Percentiles rank a stretch among this genome's conserved stretches.
These are phyloP conservation scores for Bidens hawaiensis DNA, from an alignment of 140 eudicot genomes.

Conservation along the genomic window DNA sequence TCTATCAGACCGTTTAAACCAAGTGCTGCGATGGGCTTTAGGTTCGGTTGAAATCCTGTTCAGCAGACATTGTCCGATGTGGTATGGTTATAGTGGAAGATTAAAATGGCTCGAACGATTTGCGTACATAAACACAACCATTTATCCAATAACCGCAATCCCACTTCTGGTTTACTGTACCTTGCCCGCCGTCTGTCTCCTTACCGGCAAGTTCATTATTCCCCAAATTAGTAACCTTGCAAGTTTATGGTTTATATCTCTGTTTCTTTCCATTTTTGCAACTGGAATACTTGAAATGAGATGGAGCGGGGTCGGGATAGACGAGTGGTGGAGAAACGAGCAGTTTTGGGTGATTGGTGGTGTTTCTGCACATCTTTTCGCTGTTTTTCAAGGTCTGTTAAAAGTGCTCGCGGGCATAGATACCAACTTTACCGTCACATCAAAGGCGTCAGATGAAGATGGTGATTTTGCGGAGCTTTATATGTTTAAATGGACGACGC, in stretches of 20 bases:
- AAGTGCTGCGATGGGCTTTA: constrained; percentile 91
- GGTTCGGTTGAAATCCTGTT: constrained; percentile 84
- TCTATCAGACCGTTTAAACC: constrained; percentile 82
- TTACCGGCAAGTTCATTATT: constrained; percentile 81
- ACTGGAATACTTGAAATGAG: constrained; percentile 83
- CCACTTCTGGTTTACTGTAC: constrained; percentile 74
- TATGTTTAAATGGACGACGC: constrained; percentile 82
- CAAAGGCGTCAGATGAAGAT: constrained; percentile 79
- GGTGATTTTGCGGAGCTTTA: constrained; percentile 78
- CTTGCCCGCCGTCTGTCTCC: constrained; percentile 83
- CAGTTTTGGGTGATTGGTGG: constrained; percentile 94
- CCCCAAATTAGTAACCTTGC: constrained; percentile 85
- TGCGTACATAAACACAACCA: constrained; percentile 77
- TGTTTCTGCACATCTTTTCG: constrained; percentile 72
- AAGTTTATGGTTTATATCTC: constrained; percentile 73
- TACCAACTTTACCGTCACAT: constrained; percentile 79
- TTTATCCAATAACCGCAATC: constrained; percentile 69
- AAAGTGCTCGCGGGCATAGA: constrained; percentile 85
- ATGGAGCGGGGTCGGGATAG: constrained; percentile 90
- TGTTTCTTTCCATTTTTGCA: constrained; percentile 75
- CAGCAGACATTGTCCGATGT: constrained; percentile 84
- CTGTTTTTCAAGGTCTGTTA: constrained; percentile 73
- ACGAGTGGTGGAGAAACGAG: constrained; percentile 90
- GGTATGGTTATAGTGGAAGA: constrained; percentile 82
- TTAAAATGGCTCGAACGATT: constrained; percentile 86